Conservation (phyloP, 352 stramenopile species). For the Phytophthora melonis region DNA sequence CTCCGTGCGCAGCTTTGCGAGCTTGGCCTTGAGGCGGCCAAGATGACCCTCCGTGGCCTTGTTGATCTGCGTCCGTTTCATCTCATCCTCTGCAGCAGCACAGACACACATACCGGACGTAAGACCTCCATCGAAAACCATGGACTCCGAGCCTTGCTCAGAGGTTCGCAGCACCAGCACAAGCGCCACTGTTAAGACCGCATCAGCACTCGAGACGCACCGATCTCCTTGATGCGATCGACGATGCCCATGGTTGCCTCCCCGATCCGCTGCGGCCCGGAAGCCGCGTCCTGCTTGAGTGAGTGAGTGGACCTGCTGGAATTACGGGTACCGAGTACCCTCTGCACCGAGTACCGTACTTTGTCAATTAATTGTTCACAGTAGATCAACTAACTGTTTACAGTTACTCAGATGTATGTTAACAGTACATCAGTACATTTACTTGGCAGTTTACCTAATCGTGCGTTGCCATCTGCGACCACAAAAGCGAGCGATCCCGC, state of each 20-base stretch:
- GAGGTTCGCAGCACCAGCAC: background rate
- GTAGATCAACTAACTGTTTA: too few species aligned
- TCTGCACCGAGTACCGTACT: background rate
- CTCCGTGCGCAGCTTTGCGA: conserved; percentile 99
- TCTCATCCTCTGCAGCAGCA: conserved; percentile 90
- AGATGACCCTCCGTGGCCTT: conserved; percentile 95
- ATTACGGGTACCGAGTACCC: background rate
- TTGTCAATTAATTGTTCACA: too few species aligned
- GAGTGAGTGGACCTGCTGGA: conserved; percentile 24
- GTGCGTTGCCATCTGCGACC: conserved; percentile 19
- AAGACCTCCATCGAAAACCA: background rate
- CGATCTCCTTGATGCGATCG: conserved; percentile 95
- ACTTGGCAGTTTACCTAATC: background rate
- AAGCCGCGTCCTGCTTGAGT: conserved; percentile 32
- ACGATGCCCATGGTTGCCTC: conserved; percentile 90
- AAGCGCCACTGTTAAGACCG: background rate
- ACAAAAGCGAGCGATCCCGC: conserved; percentile 24
- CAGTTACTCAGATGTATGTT: too few species aligned
- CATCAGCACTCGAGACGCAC: conserved; percentile 44
- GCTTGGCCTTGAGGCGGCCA: conserved; percentile 97
- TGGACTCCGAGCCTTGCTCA: background rate
- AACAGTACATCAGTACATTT: conserved; percentile 2
- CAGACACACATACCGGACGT: background rate
- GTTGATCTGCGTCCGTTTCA: conserved; percentile 99
- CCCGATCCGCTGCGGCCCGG: conserved; percentile 22